Evolutionary conservation across 2,329 filamentous ascomycete genomes (phyloP).

Genomic region (Stemphylium beticola): DNA sequence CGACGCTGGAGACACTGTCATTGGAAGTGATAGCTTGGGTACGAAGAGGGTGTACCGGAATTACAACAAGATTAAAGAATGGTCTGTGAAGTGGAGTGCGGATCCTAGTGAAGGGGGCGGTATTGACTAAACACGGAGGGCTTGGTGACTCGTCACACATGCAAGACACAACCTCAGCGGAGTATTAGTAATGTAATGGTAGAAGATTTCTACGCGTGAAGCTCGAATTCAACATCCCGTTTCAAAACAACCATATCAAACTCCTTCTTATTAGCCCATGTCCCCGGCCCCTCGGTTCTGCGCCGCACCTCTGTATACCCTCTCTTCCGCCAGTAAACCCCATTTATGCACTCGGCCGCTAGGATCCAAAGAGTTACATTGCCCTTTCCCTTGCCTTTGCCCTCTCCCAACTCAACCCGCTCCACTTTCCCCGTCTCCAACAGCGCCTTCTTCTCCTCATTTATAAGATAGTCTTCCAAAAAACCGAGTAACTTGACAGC

Average conservation of each 20-base stretch:
- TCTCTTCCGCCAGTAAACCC: constrained; percentile 35
- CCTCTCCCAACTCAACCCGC: not conserved
- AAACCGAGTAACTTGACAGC: constrained; percentile 18
- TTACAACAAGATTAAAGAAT: constrained; percentile 31
- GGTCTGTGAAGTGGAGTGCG: constrained; percentile 27
- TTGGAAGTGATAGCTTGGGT: constrained; percentile 22
- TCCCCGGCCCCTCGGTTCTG: constrained; percentile 7
- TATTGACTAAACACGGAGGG: not conserved
- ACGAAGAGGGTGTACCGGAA: constrained; percentile 31
- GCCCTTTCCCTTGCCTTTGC: not conserved
- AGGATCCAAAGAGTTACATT: constrained; percentile 30
- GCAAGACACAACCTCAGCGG: too few relatives aligned
- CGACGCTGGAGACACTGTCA: not conserved
- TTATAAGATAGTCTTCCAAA: constrained; percentile 20
- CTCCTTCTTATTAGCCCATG: constrained; percentile 27
- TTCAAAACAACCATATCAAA: constrained; percentile 35
- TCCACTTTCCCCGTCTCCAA: not conserved
- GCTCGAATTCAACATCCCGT: constrained; percentile 19
- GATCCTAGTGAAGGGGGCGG: not conserved
- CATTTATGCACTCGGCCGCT: constrained; percentile 32
- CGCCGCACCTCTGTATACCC: constrained; percentile 29
- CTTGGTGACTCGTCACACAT: too few relatives aligned
- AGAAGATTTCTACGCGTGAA: too few relatives aligned
- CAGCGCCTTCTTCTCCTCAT: not conserved
- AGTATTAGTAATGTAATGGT: too few relatives aligned